phyloP scores from a whole-genome alignment of 139 green algal genomes.

The Picochlorum sp. region DNA sequence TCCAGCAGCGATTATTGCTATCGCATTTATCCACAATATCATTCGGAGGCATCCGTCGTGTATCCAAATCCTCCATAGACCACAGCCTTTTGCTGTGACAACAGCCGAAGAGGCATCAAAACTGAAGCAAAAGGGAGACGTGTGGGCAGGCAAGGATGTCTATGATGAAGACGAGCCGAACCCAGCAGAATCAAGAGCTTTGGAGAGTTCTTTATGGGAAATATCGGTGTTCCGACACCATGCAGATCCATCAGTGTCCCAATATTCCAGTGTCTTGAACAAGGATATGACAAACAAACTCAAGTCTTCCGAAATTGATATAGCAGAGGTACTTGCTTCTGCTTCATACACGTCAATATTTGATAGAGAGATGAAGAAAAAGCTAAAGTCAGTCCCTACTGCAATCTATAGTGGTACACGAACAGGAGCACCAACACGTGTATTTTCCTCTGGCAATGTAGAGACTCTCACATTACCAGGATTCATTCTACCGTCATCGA shows the following conservation, averaged over 20 bases:
- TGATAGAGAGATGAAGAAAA: conserved; percentile 40
- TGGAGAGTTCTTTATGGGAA: conserved; percentile 95
- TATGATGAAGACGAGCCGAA: conserved; percentile 53
- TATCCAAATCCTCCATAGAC: conserved; percentile 71
- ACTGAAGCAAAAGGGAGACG: conserved; percentile 11
- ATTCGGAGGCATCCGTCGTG: conserved; percentile 82
- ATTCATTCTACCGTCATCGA: too few relatives aligned
- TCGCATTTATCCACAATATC: conserved; percentile 94
- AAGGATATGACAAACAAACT: conserved; percentile 72
- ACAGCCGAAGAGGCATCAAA: not conserved
- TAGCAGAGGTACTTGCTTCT: conserved; percentile 39
- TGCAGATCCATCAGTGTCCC: conserved; percentile 70
- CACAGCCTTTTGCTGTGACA: not conserved
- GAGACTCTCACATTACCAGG: not conserved
- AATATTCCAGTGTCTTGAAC: conserved; percentile 59
- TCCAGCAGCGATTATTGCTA: conserved; percentile 57
- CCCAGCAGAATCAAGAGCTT: conserved; percentile 57
- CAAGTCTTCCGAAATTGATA: conserved; percentile 71
- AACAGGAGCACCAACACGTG: conserved; percentile 25
- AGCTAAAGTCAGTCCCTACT: conserved; percentile 55
- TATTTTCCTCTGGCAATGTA: not conserved
- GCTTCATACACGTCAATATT: conserved; percentile 66
- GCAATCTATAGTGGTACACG: conserved; percentile 38
- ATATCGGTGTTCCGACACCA: conserved; percentile 69
- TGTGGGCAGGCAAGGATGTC: conserved; percentile 35